Conservation (phyloP, 352 stramenopile species). For the Phytophthora kernoviae region DNA sequence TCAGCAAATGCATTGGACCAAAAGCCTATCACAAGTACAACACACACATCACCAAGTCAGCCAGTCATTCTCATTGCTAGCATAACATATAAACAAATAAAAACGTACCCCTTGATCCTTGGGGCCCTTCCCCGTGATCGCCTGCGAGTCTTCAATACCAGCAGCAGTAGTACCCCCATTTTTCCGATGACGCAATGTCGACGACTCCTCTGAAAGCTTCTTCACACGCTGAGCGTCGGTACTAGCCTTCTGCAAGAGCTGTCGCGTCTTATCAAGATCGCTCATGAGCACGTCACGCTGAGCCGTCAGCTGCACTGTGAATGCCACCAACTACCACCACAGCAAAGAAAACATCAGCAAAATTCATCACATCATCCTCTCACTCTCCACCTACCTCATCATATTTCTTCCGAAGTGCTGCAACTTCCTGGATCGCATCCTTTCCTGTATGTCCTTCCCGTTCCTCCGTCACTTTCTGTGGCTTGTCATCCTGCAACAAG, state of each 20-base stretch:
- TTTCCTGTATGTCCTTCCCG: slow-evolving; percentile 36
- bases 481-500: slow-evolving; percentile 59
- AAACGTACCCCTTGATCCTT: slow-evolving; percentile 66
- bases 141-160: slow-evolving; percentile 43
- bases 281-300: slow-evolving; percentile 86
- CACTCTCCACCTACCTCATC: slow-evolving; percentile 62
- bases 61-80: background rate
- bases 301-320: slow-evolving; percentile 87
- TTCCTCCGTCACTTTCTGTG: slow-evolving; percentile 30
- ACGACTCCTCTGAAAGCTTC: slow-evolving; percentile 66
- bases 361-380: background rate
- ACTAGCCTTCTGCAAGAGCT: slow-evolving; percentile 74
- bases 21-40: slow-evolving; percentile 50
- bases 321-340: slow-evolving; percentile 71
- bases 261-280: slow-evolving; percentile 81
- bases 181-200: slow-evolving; percentile 77
- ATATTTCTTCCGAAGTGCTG: slow-evolving; percentile 86
- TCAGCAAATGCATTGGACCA: slow-evolving; percentile 78
- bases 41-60: slow-evolving; percentile 5
- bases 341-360: slow-evolving; percentile 9
- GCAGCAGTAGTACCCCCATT: slow-evolving; percentile 27
- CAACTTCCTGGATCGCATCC: slow-evolving; percentile 65
- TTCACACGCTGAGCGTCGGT: slow-evolving; percentile 64
- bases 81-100: slow-evolving; percentile 4
- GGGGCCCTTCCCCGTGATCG: slow-evolving; percentile 33